Evolutionary conservation across 164 flowering plant species (phyloP), one percentile per base, ranked within the genome.

Genomic region (Liriodendron chinense): DNA sequence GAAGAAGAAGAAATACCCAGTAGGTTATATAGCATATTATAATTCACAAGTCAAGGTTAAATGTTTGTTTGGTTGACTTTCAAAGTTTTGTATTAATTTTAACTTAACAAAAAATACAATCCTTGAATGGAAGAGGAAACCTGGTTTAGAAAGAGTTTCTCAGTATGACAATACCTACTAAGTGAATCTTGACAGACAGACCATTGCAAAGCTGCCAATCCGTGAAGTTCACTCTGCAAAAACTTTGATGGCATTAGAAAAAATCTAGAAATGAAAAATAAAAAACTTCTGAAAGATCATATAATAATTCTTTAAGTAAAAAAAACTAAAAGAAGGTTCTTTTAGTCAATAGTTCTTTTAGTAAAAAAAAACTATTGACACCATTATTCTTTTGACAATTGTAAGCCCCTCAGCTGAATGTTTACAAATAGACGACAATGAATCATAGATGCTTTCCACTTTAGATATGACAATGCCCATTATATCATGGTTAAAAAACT

Each of bases 131-230:
- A 64, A 26, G 24, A 64, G 22, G 22, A 64, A 22, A 23, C 22
- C 0, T 9, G 22, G 13, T 34, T 34, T 34, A 34, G 43, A 34
- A 34, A 34, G 5, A 0, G 43, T 34, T 34, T 34, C 43, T 4
- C 8, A 13, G 28, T 16, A 67, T 26, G 4, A 18, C 23, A 28
- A n/a, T 65, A 93, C 98, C 97, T 92, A 43, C 73, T 78, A 64
- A 93, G 92, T 72, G 99, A 95, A 82, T 95, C 98, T 79, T 86
- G 96, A 84, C 98, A 95, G 71, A 93, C 89, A 81, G 98, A 86
- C 99, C 99, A 95, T 78, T 93, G 98, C 82, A 95, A 76, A 81
- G 98, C 98, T 70, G 98, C 99, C 81, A 87, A 81, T 9, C 99
- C 98, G 84, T 95, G 92, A 80, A 93, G 94, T 82, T 95, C 96